Conservation (phyloP, 371 early-diverging fungal species). For the Cladochytrium tenue region DNA sequence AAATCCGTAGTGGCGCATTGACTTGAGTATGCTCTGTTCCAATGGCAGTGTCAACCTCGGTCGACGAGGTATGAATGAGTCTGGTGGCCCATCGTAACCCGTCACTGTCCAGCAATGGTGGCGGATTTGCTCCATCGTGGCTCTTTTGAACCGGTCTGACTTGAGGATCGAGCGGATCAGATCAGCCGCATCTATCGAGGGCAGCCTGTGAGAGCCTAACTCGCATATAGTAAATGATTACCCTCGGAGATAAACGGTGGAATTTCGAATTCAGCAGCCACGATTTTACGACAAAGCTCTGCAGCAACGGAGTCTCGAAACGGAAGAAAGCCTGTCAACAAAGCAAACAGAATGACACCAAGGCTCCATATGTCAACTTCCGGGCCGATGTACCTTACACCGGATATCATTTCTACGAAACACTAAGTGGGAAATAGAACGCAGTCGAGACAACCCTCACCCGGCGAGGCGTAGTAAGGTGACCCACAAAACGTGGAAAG, state of each 20-base stretch:
- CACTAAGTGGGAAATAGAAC: not conserved
- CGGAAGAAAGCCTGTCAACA: slow-evolving; percentile 45
- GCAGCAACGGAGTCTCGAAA: slow-evolving; percentile 72
- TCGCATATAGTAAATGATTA: slow-evolving; percentile 1
- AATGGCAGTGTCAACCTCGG: slow-evolving; percentile 17
- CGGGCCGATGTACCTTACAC: slow-evolving; percentile 50
- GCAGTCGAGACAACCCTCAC: slow-evolving; percentile 45
- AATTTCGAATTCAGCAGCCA: slow-evolving; percentile 54
- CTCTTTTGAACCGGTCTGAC: slow-evolving; percentile 36
- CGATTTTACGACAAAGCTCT: slow-evolving; percentile 69
- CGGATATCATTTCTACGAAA: slow-evolving; percentile 69
- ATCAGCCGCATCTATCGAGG: slow-evolving; percentile 24
- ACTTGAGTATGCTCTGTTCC: slow-evolving; percentile 22
- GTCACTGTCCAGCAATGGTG: slow-evolving; percentile 37
- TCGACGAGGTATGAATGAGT: slow-evolving; percentile 34
- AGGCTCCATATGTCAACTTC: slow-evolving; percentile 75
- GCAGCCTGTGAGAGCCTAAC: not conserved
- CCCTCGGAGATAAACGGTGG: slow-evolving; percentile 48
- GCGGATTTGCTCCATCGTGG: slow-evolving; percentile 35
- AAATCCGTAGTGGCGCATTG: slow-evolving; percentile 39
- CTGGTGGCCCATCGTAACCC: slow-evolving; percentile 33
- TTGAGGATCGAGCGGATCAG: slow-evolving; percentile 42
- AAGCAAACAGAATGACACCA: slow-evolving; percentile 75
- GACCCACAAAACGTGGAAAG: slow-evolving; percentile 94
- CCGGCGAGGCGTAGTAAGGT: slow-evolving; percentile 67